phyloP scores from a whole-genome alignment of 441 rosid species.

The Monsonia emarginata region DNA sequence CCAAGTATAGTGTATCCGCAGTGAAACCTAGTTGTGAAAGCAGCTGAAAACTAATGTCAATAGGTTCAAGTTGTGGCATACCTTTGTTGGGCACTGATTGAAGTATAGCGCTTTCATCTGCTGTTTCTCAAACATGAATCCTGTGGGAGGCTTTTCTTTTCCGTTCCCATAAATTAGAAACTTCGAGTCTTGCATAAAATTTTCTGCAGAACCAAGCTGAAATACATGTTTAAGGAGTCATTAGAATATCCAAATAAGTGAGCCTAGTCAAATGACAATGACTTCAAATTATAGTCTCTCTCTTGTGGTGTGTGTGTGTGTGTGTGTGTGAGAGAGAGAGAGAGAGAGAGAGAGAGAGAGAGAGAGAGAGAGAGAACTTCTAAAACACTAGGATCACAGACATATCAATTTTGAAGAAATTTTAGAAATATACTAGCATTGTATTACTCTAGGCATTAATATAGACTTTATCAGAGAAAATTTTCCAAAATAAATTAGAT shows the following conservation, averaged over 20 bases:
- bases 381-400: neutral
- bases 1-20: too few species aligned
- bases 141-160: conserved; percentile 73
- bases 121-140: conserved; percentile 85
- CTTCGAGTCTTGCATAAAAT: conserved; percentile 69
- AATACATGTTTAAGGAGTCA: conserved; percentile 18
- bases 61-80: conserved; percentile 19
- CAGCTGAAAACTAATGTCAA: too few species aligned
- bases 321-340: too few species aligned
- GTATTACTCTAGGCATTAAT: too few species aligned
- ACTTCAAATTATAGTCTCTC: too few species aligned
- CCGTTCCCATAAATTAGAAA: conserved; percentile 77
- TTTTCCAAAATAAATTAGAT: neutral
- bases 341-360: too few species aligned
- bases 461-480: neutral
- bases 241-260: conserved; percentile 4
- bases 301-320: too few species aligned
- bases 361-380: neutral
- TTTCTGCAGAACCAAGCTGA: conserved; percentile 96
- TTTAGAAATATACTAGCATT: too few species aligned
- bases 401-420: neutral
- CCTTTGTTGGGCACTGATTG: conserved; percentile 83
- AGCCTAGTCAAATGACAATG: conserved; percentile 11
- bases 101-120: conserved; percentile 84
- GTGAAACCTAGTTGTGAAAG: too few species aligned